A percentile compares a stretch with the other conserved stretches of the same genome.
phyloP scores from a whole-genome alignment of 2,329 filamentous ascomycete genomes.

The Sphaceloma murrayae region DNA sequence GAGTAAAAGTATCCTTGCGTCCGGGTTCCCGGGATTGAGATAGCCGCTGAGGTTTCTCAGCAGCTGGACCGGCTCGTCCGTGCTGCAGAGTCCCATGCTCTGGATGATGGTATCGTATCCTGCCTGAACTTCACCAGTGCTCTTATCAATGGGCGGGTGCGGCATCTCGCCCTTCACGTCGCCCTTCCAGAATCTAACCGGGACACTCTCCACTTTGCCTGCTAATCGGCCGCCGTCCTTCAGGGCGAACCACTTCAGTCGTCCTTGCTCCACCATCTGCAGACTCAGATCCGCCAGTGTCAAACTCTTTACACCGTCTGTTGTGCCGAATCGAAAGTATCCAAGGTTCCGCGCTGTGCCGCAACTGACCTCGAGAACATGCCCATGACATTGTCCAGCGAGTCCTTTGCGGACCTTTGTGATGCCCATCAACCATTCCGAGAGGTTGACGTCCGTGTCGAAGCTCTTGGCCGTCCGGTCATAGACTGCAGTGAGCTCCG shows the following conservation, averaged over 20 bases:
- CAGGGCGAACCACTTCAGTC: constrained; percentile 39
- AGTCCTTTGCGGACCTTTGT: constrained; percentile 34
- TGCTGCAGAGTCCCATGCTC: constrained; percentile 45
- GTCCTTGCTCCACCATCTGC: constrained; percentile 40
- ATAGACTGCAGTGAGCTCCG: constrained; percentile 38
- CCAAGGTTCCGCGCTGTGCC: constrained; percentile 41
- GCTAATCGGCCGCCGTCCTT: constrained; percentile 22
- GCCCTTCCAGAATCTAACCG: constrained; percentile 34
- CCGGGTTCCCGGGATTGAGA: constrained; percentile 33
- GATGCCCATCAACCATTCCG: constrained; percentile 36
- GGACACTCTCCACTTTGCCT: constrained; percentile 15
- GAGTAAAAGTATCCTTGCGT: constrained; percentile 39
- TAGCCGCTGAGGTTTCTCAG: constrained; percentile 36
- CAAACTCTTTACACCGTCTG: constrained; percentile 31
- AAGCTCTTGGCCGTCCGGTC: constrained; percentile 38
- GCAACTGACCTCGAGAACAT: constrained; percentile 42
- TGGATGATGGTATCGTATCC: constrained; percentile 43
- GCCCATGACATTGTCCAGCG: constrained; percentile 33
- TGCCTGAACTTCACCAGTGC: constrained; percentile 22
- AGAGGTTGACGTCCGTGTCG: constrained; percentile 38
- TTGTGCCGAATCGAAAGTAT: constrained; percentile 32
- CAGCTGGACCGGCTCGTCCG: constrained; percentile 35
- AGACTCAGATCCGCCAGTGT: constrained; percentile 40
- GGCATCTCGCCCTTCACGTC: constrained; percentile 37
- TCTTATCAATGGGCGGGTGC: constrained; percentile 28